Base-by-base conservation (phyloP, 148 eudicot genomes). In the Cornus kousa region DNA sequence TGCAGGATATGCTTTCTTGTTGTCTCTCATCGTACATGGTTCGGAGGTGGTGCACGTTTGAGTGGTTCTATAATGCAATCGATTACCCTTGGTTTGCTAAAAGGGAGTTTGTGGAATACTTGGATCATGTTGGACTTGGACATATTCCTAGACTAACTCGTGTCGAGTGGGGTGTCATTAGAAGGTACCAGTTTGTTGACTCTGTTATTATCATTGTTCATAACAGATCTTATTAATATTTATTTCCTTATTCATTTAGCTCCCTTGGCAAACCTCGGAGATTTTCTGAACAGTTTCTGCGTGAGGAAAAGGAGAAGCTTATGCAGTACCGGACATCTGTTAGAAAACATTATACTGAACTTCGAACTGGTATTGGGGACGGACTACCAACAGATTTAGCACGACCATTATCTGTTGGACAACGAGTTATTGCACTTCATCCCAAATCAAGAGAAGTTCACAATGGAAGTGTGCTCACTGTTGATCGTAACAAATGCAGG, bases 41-140 rank as follows among this genome's bases (percentile, higher is more conserved):
- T 72, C 79, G 95, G 64, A 88, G 92, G 75, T 89, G 95, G 97
- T 94, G 98, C 84, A 83, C 86, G 31, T 94, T 79, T 78, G 99
- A 96, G 81, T 96, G 99, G 99, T 96, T 94, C 83, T 96, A 96
- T 82, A 92, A 97, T 86, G 97, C 98, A 57, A 91, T 94, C 79
- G 99, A 96, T 84, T 94, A 92, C 82, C 97, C 99, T 77, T 96
- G 99, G 99, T 96, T 94, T 85, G 95, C 98, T 74, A 93, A 92
- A 81, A 92, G 91, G 84, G 99, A 93, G 86, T 96, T 96, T 90
- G 97, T 94, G 68, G 98, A 96, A 79, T 96, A 96, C 85, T 82
- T 96, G 73, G 83, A 86, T 73, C 99, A 96, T 89, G 99, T 92
- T 82, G 99, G 99, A 48, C 79, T 96, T 81, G 99, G 98, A 37